phyloP scores from a whole-genome alignment of 768 basidiomycete genomes.

The Psilocybe tampanensis region DNA sequence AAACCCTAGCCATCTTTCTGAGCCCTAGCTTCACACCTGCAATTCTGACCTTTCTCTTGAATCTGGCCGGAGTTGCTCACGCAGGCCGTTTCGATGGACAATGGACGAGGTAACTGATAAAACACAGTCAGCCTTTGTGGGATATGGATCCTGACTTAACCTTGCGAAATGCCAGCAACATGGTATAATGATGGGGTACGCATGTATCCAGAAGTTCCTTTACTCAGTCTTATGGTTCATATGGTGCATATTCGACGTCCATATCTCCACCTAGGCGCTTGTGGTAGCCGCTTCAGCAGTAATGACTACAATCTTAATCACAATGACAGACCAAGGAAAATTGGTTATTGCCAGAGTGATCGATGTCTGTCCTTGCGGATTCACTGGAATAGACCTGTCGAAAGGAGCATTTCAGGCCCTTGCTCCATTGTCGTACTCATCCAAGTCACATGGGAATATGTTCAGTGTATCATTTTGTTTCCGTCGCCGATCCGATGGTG shows the following conservation, averaged over 20 bases:
- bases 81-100: not conserved
- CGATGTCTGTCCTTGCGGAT: constrained; percentile 31
- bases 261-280: constrained; percentile 19
- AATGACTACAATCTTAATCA: too few relatives aligned
- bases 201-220: too few relatives aligned
- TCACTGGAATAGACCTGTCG: constrained; percentile 30
- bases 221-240: too few relatives aligned
- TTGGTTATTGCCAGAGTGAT: constrained; percentile 25
- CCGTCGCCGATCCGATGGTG: too few relatives aligned
- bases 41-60: not conserved
- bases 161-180: constrained; percentile 10
- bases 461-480: too few relatives aligned
- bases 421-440: constrained; percentile 27
- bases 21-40: not conserved
- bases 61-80: not conserved
- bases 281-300: constrained; percentile 20
- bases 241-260: too few relatives aligned
- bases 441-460: constrained; percentile 27
- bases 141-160: not conserved
- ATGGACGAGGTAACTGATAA: constrained; percentile 3
- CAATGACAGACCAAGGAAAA: constrained; percentile 28
- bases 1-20: not conserved
- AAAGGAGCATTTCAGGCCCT: constrained; percentile 28
- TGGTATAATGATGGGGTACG: constrained; percentile 23
- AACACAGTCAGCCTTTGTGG: not conserved